Base-by-base conservation (phyloP, 176 grass and related monocot genomes). In the Dactylis glomerata region DNA sequence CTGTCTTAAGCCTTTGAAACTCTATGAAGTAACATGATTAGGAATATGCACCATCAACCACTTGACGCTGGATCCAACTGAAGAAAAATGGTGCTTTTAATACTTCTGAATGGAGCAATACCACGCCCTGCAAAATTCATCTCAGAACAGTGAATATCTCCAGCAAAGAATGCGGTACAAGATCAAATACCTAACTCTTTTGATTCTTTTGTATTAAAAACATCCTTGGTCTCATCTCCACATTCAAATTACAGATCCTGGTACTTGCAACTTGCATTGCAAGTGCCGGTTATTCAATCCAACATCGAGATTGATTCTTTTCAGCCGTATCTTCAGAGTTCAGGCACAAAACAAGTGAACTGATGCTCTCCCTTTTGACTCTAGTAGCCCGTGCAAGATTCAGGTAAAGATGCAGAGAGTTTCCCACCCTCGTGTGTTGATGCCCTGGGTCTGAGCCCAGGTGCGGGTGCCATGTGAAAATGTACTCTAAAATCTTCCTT, bases 381-480 rank as follows among this genome's bases (percentile, higher is more conserved):
- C 59, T 42, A 22, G 63, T 42, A 73, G 52, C 79, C 78, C 45
- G 30, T 30, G 70, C 42, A 71, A 73, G 79, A 82, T 86, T 82
- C 54, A 65, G 83, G 54, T 54, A 69, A 40, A 55, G 71, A 74
- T 80, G 44, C 26, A 68, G 46, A 79, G 64, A 62, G 33, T 17
- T 58, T 75, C 45, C 72, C 34, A n/a, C 42, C 31, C 68, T 65
- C 88, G 55, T 83, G 74, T 83, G 75, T 74, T 65, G 73, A 57
- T 65, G 65, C 69, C 83, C 46, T 17, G 36, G 75, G 40, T 17
- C 63, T 73, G 15, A 49, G 26, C 55, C 78, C 84, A 82, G 73
- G 79, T 73, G 83, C 50, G 44, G 14, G 54, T 85, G 45, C 65
- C 88, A 83, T 86, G 83, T 86, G 88, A 89, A 33, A 20, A 77